Conservation (phyloP, 2,329 filamentous ascomycete species). For the Scopulariopsis brevicaulis region DNA sequence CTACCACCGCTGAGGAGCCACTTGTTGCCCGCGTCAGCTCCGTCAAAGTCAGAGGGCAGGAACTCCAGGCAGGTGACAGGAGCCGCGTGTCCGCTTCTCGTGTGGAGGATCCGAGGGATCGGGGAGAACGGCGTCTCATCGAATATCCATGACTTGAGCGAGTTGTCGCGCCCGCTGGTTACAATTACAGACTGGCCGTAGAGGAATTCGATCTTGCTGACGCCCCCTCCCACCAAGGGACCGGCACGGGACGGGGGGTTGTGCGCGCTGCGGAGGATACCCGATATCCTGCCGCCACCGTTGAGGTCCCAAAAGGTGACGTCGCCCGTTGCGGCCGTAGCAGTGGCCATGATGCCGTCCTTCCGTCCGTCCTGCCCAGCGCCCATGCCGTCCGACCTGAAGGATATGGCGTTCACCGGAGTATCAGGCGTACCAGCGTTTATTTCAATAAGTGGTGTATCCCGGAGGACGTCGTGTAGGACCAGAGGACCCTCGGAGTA, state of each 20-base stretch:
- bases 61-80: slow-evolving; percentile 76
- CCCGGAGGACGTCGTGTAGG: slow-evolving; percentile 71
- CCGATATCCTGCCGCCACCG: slow-evolving; percentile 73
- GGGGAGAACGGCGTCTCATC: slow-evolving; percentile 85
- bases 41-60: slow-evolving; percentile 79
- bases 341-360: slow-evolving; percentile 89
- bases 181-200: slow-evolving; percentile 80
- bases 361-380: slow-evolving; percentile 78
- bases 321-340: slow-evolving; percentile 68
- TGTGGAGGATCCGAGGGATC: slow-evolving; percentile 74
- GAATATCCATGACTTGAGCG: slow-evolving; percentile 92
- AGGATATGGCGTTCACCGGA: slow-evolving; percentile 72
- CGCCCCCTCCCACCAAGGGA: slow-evolving; percentile 55
- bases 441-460: slow-evolving; percentile 60
- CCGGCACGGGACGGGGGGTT: slow-evolving; percentile 54
- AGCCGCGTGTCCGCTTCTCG: slow-evolving; percentile 78
- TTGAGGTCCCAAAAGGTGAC: slow-evolving; percentile 96
- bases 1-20: slow-evolving; percentile 86
- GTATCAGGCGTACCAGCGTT: slow-evolving; percentile 53
- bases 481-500: slow-evolving; percentile 70
- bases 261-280: slow-evolving; percentile 79
- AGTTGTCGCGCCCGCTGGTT: slow-evolving; percentile 87
- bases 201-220: slow-evolving; percentile 83
- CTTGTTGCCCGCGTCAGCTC: slow-evolving; percentile 78
- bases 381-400: slow-evolving; percentile 79